These are phyloP conservation scores for Crithidia thermophila DNA, from an alignment of 208 protist species.

Conservation along the genomic window DNA sequence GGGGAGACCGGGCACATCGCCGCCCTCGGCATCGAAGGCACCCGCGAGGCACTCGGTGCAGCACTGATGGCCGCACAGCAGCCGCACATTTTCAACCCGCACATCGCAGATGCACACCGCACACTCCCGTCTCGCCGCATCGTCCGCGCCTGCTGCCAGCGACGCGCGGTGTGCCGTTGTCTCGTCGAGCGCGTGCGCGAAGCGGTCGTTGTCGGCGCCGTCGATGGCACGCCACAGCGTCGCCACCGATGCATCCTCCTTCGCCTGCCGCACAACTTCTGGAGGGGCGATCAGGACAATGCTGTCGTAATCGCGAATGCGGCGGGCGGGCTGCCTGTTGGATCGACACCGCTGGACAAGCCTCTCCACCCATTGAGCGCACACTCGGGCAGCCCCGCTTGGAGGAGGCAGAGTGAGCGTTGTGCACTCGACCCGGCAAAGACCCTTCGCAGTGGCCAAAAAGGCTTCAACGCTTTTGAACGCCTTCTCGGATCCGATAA, in stretches of 20 bases:
- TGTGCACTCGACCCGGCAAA: slow-evolving; percentile 1
- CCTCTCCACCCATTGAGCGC: background rate
- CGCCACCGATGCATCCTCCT: background rate
- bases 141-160: no score
- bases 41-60: slow-evolving; percentile 10
- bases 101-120: background rate
- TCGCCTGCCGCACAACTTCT: background rate
- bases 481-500: background rate
- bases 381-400: background rate
- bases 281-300: slow-evolving; percentile 2
- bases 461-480: background rate
- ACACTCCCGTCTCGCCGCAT: background rate
- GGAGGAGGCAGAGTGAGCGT: slow-evolving; percentile 6
- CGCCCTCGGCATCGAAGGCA: slow-evolving; percentile 9
- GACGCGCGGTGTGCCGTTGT: no score
- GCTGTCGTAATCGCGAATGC: background rate
- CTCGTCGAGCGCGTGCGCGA: background rate
- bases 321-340: background rate
- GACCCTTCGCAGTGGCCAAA: background rate
- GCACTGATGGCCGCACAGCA: slow-evolving; percentile 9
- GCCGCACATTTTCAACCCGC: background rate
- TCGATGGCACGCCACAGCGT: slow-evolving; percentile 10
- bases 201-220: slow-evolving; percentile 2
- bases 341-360: background rate
- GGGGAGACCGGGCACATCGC: background rate